Evolutionary conservation across 2,329 filamentous ascomycete species (phyloP), one percentile per base, ranked within the genome.

Genomic region (Botrytis hyacinthi): DNA sequence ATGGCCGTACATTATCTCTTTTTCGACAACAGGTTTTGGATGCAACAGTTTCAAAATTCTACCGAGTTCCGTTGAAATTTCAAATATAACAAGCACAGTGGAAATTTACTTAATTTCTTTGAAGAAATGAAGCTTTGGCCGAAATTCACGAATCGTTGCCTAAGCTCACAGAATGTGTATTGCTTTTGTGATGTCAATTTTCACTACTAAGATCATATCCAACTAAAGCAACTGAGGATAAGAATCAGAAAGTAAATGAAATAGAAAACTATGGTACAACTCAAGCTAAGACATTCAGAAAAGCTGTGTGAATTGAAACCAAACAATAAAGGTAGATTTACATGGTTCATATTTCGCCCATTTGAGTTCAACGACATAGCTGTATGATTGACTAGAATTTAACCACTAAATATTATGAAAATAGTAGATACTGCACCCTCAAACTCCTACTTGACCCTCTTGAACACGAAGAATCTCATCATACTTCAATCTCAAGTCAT

Each of bases 181-280:
- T 18, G 51, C 18, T 18, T 18, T 18, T 16, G n/a, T 18, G 14
- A 57, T 5, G 7, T 57, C 18, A 2, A 57, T 16, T 8, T 29
- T 18, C 14, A 57, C 14, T 0, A 12, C 7, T 18, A 57, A 57
- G 12, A 29, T 57, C 6, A 18, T 4, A 8, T 9, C 18, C n/a
- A 16, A 4, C n/a, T n/a, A n/a, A 26, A 14, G 29, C 14, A 3
- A 18, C 29, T 18, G 3, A 8, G 6, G 2, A 29, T 29, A 18
- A 29, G 29, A 1, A 18, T 57, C 1, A 29, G 1, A n/a, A 29
- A 16, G 51, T 2, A 8, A 9, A 29, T 0, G 1, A n/a, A 3
- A 16, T 7, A 16, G 3, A 1, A 1, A 14, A 3, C 26, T 6
- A 54, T 16, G 5, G 12, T 16, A 16, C 22, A 1, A 14, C 26